Evolutionary conservation across 305 asterid genomes (phyloP).

Genomic region (Solanum hybrid): DNA sequence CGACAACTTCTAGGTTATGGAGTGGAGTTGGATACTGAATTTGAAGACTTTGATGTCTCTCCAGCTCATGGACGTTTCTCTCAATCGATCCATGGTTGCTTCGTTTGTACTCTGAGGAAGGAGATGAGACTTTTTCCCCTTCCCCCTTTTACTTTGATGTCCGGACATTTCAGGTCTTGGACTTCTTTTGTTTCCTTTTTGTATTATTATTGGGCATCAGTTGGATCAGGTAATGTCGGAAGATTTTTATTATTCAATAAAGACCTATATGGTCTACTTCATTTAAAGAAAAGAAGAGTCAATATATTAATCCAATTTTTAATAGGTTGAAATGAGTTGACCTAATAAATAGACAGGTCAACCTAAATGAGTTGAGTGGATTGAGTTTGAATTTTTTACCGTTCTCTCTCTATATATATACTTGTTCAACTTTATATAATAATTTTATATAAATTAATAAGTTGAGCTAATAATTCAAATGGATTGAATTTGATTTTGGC

Average conservation of each 20-base stretch:
- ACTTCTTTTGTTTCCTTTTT: not conserved
- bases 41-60: not conserved
- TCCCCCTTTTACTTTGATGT: not conserved
- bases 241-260: no score
- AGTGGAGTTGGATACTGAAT: no score
- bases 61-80: not conserved
- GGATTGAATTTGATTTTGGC: not conserved
- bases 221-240: not conserved
- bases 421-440: no score
- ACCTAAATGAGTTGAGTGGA: not conserved
- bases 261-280: not conserved
- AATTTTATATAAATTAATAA: no score
- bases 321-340: not conserved
- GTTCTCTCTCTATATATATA: no score
- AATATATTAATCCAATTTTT: not conserved
- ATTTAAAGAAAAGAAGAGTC: not conserved
- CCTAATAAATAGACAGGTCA: not conserved
- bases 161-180: not conserved
- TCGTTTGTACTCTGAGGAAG: not conserved
- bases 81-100: not conserved
- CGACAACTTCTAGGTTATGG: no score
- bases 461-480: not conserved
- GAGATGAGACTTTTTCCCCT: not conserved
- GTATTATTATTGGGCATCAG: not conserved
- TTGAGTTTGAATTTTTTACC: not conserved